Evolutionary conservation across 2,329 filamentous ascomycete genomes (phyloP).

Genomic region (Beauveria brongniartii): DNA sequence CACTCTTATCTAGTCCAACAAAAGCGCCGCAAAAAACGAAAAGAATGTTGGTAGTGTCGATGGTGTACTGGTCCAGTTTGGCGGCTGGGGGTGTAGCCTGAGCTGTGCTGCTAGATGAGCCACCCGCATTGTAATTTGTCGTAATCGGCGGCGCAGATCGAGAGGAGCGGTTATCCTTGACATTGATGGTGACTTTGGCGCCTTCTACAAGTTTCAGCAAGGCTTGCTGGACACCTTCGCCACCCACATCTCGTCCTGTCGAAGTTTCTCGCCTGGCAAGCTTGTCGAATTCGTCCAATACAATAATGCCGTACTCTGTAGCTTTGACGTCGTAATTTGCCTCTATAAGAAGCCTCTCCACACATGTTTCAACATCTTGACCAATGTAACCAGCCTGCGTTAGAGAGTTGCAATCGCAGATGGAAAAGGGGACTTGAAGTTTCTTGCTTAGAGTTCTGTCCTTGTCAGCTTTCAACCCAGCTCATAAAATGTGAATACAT

Average conservation of each 20-base stretch:
- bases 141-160: slow-evolving; percentile 44
- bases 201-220: slow-evolving; percentile 94
- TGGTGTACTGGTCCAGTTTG: slow-evolving; percentile 58
- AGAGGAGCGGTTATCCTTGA: slow-evolving; percentile 65
- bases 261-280: slow-evolving; percentile 81
- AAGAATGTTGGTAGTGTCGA: slow-evolving; percentile 91
- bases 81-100: slow-evolving; percentile 38
- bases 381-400: slow-evolving; percentile 97
- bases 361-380: slow-evolving; percentile 93
- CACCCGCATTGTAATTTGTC: slow-evolving; percentile 41
- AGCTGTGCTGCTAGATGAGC: slow-evolving; percentile 35
- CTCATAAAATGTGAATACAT: slow-evolving; percentile 17
- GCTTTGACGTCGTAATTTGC: slow-evolving; percentile 80
- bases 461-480: slow-evolving; percentile 16
- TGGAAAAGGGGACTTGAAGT: slow-evolving; percentile 91
- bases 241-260: slow-evolving; percentile 88
- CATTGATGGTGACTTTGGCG: slow-evolving; percentile 83
- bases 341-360: slow-evolving; percentile 82
- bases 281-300: slow-evolving; percentile 96
- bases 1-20: slow-evolving; percentile 79
- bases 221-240: slow-evolving; percentile 94
- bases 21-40: slow-evolving; percentile 97
- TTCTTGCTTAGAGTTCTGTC: slow-evolving; percentile 81
- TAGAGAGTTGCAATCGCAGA: slow-evolving; percentile 91
- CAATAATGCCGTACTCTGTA: slow-evolving; percentile 87